Evolutionary conservation across 2,329 filamentous ascomycete species (phyloP).

Genomic region (Colletotrichum gloeosporioides): DNA sequence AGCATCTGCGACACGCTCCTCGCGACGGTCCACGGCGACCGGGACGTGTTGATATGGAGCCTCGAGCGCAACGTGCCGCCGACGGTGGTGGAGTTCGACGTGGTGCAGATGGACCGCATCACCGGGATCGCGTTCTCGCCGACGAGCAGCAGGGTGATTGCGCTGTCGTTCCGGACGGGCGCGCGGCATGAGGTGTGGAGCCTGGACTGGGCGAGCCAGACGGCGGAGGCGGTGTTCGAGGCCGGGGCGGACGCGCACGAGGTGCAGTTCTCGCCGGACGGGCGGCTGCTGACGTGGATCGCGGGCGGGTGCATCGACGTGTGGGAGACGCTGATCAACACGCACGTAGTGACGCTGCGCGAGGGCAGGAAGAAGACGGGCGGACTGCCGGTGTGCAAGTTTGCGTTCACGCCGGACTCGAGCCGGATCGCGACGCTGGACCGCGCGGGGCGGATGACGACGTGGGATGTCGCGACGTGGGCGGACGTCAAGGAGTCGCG

Average conservation of each 20-base stretch:
- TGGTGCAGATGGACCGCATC: not conserved
- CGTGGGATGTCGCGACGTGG: not conserved
- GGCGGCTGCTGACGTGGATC: not conserved
- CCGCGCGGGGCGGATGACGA: not conserved
- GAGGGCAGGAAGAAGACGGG: not conserved
- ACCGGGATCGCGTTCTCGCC: slow-evolving; percentile 10
- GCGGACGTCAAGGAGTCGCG: not conserved
- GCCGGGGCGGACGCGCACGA: not conserved
- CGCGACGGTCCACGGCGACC: slow-evolving; percentile 2
- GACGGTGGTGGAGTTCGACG: not conserved
- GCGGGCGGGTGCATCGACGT: not conserved
- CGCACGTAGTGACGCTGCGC: not conserved
- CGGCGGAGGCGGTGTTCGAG: not conserved
- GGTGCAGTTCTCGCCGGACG: slow-evolving; percentile 6
- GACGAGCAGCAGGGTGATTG: not conserved
- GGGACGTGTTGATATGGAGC: slow-evolving; percentile 2
- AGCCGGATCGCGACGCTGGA: not conserved
- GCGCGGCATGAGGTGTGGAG: not conserved
- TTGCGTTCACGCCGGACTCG: slow-evolving; percentile 6
- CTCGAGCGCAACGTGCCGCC: not conserved
- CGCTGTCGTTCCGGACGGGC: not conserved
- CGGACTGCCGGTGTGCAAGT: not conserved
- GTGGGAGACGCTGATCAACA: slow-evolving; percentile 11
- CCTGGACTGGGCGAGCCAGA: not conserved
- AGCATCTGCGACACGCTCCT: not conserved